Base-by-base conservation (phyloP, 805 yeast genomes). In the Brettanomyces sp. region DNA sequence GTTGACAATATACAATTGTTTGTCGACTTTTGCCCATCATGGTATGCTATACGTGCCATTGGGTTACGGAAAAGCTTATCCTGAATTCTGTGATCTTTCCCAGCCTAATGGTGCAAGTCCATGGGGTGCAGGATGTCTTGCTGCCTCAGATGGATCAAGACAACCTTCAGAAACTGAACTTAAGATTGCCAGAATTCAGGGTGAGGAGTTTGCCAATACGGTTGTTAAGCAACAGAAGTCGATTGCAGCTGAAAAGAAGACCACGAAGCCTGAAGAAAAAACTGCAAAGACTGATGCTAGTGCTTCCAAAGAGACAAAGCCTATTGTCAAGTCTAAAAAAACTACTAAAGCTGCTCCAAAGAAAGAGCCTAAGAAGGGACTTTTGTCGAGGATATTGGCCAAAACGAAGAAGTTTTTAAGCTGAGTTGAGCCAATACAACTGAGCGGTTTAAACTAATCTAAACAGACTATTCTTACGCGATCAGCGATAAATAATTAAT, bases 41-140 rank as follows among this genome's bases (percentile, higher is more conserved):
- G 95, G 95, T 56, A 70, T 85, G 65, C 73, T 80, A 47, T 85
- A 64, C 62, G 77, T 86, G 42, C 95, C 95, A 49, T 70, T 85
- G 54, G 95, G 95, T 49, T 86, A 80, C 68, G 74, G 71, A 51
- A 62, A 69, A 50, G 68, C 74, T 4, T 81, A 80, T 64, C 72
- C 74, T 9, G 72, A 73, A 53, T 57, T 81, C 52, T 65, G 84
- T 39, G 72, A 71, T 64, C 57, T 81, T 39, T 76, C 72, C 3
- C 88, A 84, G 67, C 72, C 78, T 43, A 95, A 83, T 60, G 95
- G 95, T 52, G 85, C 85, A 46, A 76, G 89, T 22, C 77, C 95
- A 41, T 87, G 89, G 88, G 95, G 95, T 62, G 84, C 95, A 33
- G 95, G 95, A 54, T 68, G 85, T 36, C 70, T 74, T 57, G 89